These are phyloP conservation scores for Senna tora DNA, from an alignment of 306 rosid species.

Conservation along the genomic window DNA sequence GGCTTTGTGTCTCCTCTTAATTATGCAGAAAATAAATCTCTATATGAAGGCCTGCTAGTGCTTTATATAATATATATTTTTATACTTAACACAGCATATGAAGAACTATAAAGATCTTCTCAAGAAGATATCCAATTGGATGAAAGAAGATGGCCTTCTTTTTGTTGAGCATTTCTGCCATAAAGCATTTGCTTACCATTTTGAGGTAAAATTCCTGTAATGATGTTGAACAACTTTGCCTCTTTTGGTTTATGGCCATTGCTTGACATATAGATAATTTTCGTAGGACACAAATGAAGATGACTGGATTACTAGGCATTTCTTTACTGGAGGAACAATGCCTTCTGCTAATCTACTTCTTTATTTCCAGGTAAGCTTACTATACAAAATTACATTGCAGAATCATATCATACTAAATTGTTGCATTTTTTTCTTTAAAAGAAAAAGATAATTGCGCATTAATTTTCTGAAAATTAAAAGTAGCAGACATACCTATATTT, in stretches of 20 bases:
- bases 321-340: slow-evolving; percentile 94
- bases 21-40: neutral
- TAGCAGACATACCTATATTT: too few species aligned
- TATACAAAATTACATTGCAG: too few species aligned
- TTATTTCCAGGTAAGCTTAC: slow-evolving; percentile 74
- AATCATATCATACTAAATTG: too few species aligned
- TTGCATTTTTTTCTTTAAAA: too few species aligned
- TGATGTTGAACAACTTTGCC: neutral
- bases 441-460: too few species aligned
- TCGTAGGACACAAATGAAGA: slow-evolving; percentile 79
- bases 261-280: slow-evolving; percentile 20
- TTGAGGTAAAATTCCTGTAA: slow-evolving; percentile 61
- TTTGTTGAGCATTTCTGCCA: slow-evolving; percentile 88
- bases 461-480: too few species aligned
- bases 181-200: slow-evolving; percentile 85
- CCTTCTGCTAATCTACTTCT: slow-evolving; percentile 91
- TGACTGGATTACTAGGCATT: slow-evolving; percentile 89
- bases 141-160: slow-evolving; percentile 77
- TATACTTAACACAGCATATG: slow-evolving; percentile 69
- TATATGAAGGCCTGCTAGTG: neutral
- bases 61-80: neutral
- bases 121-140: slow-evolving; percentile 86
- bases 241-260: slow-evolving; percentile 25
- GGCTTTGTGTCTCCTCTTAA: slow-evolving; percentile 1
- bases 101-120: slow-evolving; percentile 89